These are phyloP conservation scores for Volvox reticuliferus DNA, from an alignment of 139 green algal genomes.

Conservation along the genomic window DNA sequence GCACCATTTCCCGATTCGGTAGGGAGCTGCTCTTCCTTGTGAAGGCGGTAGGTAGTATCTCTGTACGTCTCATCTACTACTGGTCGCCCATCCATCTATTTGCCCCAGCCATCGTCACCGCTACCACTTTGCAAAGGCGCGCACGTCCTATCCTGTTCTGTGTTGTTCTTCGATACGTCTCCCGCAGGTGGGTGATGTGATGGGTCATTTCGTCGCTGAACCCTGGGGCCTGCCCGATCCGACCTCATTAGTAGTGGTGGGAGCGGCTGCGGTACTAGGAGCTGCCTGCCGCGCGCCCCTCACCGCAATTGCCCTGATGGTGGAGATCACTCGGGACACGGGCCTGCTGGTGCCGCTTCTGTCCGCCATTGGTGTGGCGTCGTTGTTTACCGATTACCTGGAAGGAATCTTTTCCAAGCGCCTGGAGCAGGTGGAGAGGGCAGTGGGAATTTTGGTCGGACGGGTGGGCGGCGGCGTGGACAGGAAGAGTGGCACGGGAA, in stretches of 20 bases:
- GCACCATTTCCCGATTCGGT: too few species aligned
- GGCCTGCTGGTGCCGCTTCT: slow-evolving; percentile 72
- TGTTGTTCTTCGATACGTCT: too few species aligned
- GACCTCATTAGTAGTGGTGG: slow-evolving; percentile 74
- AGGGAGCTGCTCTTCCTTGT: too few species aligned
- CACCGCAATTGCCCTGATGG: slow-evolving; percentile 74
- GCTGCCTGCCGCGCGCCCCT: slow-evolving; percentile 72
- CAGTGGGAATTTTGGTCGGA: background rate
- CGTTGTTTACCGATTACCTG: slow-evolving; percentile 66
- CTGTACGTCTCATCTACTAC: too few species aligned
- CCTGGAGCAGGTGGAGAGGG: slow-evolving; percentile 51
- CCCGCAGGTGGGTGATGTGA: slow-evolving; percentile 48
- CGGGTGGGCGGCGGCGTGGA: background rate
- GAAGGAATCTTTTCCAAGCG: slow-evolving; percentile 60
- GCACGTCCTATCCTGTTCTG: too few species aligned
- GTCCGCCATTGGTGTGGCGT: slow-evolving; percentile 65
- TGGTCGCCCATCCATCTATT: too few species aligned
- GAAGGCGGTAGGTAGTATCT: too few species aligned
- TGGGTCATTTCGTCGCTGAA: slow-evolving; percentile 46
- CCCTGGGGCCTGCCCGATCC: slow-evolving; percentile 64
- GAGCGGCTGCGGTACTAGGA: slow-evolving; percentile 73
- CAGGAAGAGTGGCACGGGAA: too few species aligned
- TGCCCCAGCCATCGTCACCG: too few species aligned
- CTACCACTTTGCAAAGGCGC: too few species aligned
- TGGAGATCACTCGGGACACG: slow-evolving; percentile 72